Conservation (phyloP, 1,139 yeast species). For the Debaryomyces coudertii region DNA sequence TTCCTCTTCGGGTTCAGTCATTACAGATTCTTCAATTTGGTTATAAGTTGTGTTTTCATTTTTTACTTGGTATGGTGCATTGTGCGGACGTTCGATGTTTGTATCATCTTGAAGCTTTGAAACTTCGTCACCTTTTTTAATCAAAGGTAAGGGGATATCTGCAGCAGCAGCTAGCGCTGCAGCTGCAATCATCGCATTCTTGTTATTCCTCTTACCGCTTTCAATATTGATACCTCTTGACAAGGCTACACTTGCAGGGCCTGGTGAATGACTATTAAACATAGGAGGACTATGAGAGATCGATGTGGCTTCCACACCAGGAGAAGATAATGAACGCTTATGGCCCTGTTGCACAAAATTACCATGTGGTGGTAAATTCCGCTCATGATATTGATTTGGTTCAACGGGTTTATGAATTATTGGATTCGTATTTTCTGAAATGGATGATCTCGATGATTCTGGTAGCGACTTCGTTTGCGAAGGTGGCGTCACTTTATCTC, state of each 20-base stretch:
- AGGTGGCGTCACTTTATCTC: slow-evolving; percentile 7
- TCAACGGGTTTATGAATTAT: neutral
- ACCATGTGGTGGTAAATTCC: neutral
- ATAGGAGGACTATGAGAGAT: slow-evolving; percentile 5
- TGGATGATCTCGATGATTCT: slow-evolving; percentile 10
- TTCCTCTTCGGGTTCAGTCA: slow-evolving; percentile 20
- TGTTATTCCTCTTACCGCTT: slow-evolving; percentile 38
- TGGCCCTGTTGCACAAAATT: slow-evolving; percentile 17
- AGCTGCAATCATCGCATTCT: slow-evolving; percentile 66
- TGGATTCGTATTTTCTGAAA: slow-evolving; percentile 4
- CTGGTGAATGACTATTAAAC: slow-evolving; percentile 18
- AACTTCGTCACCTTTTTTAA: slow-evolving; percentile 11
- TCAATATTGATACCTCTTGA: slow-evolving; percentile 46
- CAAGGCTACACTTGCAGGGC: slow-evolving; percentile 23
- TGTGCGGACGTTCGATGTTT: neutral
- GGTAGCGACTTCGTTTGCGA: slow-evolving; percentile 11
- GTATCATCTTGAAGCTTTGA: neutral
- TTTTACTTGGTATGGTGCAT: neutral
- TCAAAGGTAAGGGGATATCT: slow-evolving; percentile 60
- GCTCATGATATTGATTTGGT: neutral
- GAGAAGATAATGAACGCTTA: slow-evolving; percentile 30
- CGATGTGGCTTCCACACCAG: slow-evolving; percentile 17
- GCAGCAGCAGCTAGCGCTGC: slow-evolving; percentile 77
- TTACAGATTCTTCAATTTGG: neutral
- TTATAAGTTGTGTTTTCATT: neutral